Base-by-base conservation (phyloP, 1,284 basidiomycete genomes). In the Apiotrichum porosum region DNA sequence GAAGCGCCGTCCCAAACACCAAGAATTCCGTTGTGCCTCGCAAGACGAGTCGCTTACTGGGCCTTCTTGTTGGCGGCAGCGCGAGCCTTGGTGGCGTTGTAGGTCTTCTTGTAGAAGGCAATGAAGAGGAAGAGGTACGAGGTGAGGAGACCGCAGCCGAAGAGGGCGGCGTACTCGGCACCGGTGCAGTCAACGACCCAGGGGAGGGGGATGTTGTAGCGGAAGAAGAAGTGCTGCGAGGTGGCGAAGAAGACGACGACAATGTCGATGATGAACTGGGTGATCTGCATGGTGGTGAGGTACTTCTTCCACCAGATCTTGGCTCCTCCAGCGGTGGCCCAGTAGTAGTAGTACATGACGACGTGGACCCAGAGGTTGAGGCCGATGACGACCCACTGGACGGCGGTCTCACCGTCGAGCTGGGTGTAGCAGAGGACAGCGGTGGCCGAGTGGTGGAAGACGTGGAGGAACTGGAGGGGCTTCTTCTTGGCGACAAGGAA, bases 331-430 rank as follows among this genome's bases (percentile, higher is more conserved):
- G 93, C 91, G 46, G 93, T 95, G 35, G 90, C 91, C 74, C 85
- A 95, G 77, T 95, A 95, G 77, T 97, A 97, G 76, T 97, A 95
- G 77, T 95, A 98, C 95, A 99, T 99, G 64, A 97, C 77, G 66
- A 98, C 92, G 76, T 99, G 95, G 41, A 99, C 95, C 49, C 81
- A 76, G 51, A 98, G 79, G 78, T 99, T 99, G 63, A 97, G 82
- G 47, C 79, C 75, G 72, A 99, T 98, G 57, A 92, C 88, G 56
- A 93, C 83, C 95, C 95, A 99, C 56, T 94, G 95, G 55, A 95
- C 83, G 58, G 87, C 88, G 42, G 92, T 93, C 71, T 81, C 81
- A 67, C 95, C 93, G 63, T 94, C 86, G 56, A 98, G 80, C 77
- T 98, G 93, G 48, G 85, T 84, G 73, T 84, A 97, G 77, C 94